Conservation (phyloP, 441 rosid species). For the Brassica hybrid region DNA sequence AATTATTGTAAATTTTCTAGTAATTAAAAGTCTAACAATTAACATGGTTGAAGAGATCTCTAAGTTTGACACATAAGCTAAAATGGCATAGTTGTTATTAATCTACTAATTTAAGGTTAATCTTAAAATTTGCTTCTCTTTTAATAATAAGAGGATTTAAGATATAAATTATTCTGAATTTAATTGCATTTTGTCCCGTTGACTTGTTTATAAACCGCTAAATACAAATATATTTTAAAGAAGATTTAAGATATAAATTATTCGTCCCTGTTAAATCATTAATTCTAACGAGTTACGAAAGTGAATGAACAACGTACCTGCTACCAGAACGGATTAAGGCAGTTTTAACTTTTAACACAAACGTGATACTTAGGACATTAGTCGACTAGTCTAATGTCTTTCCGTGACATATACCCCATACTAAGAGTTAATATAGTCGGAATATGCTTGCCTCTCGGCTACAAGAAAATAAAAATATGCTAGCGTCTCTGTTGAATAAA, state of each 20-base stretch:
- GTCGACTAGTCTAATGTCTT: slow-evolving; percentile 2
- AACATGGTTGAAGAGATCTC: too few species aligned
- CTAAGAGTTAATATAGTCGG: background rate
- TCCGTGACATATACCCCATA: slow-evolving; percentile 3
- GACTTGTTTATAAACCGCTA: slow-evolving; percentile 9
- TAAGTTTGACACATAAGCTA: too few species aligned
- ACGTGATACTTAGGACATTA: slow-evolving; percentile 16
- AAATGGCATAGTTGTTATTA: too few species aligned
- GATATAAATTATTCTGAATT: background rate
- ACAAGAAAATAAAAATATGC: too few species aligned
- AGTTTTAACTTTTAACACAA: background rate
- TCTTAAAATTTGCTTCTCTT: too few species aligned
- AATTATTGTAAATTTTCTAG: too few species aligned
- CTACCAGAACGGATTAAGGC: slow-evolving; percentile 14
- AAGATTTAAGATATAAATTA: background rate
- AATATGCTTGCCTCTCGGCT: background rate
- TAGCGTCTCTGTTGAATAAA: background rate
- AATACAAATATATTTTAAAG: background rate
- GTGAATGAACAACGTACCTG: slow-evolving; percentile 20
- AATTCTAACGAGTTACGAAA: background rate
- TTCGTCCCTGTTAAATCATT: background rate
- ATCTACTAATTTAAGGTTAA: too few species aligned
- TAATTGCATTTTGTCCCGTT: background rate
- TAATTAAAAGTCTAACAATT: too few species aligned
- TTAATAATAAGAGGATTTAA: too few species aligned